These are phyloP conservation scores for Penicillium cinerascens DNA, from an alignment of 495 filamentous ascomycete genomes.

Conservation along the genomic window DNA sequence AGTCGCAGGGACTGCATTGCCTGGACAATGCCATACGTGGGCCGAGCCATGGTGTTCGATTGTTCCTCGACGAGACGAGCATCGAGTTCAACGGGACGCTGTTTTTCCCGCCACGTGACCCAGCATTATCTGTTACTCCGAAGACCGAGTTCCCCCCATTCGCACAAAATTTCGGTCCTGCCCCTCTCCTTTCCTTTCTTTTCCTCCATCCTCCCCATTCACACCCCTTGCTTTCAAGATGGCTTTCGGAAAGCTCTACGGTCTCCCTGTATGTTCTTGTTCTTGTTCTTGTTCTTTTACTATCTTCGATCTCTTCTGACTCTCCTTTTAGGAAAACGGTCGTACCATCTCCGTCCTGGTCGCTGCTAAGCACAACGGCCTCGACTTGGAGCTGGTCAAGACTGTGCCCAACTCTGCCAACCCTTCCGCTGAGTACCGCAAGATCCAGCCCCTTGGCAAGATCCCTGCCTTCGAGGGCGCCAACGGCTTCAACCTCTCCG, in stretches of 20 bases:
- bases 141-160: conserved; percentile 27
- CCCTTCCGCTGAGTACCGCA: conserved; percentile 66
- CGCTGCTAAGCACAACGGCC: conserved; percentile 91
- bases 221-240: conserved; percentile 51
- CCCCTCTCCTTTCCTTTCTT: conserved; percentile 35
- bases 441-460: conserved; percentile 83
- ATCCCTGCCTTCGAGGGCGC: conserved; percentile 87
- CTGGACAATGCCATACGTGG: conserved; percentile 33
- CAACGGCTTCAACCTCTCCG: conserved; percentile 85
- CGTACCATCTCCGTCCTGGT: conserved; percentile 84
- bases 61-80: neutral
- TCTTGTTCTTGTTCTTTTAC: conserved; percentile 29
- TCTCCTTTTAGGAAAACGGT: conserved; percentile 66
- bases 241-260: conserved; percentile 96
- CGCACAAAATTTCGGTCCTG: conserved; percentile 38
- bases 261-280: conserved; percentile 63
- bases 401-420: conserved; percentile 50
- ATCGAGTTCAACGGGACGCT: conserved; percentile 7
- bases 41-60: conserved; percentile 32
- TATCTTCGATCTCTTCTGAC: conserved; percentile 3
- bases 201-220: conserved; percentile 26
- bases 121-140: conserved; percentile 32
- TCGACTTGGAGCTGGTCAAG: conserved; percentile 81
- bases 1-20: conserved; percentile 39
- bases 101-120: conserved; percentile 31